These are phyloP conservation scores for Xylariaceae sp. DNA, from an alignment of 2,329 filamentous ascomycete species.

Conservation along the genomic window DNA sequence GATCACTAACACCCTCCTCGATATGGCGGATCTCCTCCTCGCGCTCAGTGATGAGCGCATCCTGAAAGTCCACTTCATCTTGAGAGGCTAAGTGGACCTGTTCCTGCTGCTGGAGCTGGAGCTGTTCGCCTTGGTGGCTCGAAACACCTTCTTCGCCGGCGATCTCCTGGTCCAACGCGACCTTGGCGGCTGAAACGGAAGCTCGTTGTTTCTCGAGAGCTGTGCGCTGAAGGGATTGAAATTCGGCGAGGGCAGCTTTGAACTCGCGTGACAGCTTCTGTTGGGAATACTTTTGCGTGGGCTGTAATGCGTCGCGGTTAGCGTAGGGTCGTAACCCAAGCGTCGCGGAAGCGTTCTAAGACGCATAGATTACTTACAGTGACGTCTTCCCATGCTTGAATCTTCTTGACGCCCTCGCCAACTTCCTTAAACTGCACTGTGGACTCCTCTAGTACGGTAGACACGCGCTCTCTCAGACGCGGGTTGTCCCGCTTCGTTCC, in stretches of 20 bases:
- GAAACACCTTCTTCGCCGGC: constrained; percentile 35
- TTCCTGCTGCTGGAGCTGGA: constrained; percentile 62
- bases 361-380: constrained; percentile 65
- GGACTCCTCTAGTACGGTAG: constrained; percentile 85
- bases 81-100: constrained; percentile 84
- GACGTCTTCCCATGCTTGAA: constrained; percentile 85
- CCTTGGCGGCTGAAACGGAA: constrained; percentile 80
- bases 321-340: not conserved
- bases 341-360: too few species aligned
- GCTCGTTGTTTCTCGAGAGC: constrained; percentile 93
- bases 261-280: constrained; percentile 95
- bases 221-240: constrained; percentile 87
- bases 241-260: constrained; percentile 84
- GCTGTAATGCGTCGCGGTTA: constrained; percentile 55
- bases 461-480: constrained; percentile 86
- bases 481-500: constrained; percentile 92
- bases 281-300: constrained; percentile 94
- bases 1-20: constrained; percentile 91
- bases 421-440: constrained; percentile 87
- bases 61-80: constrained; percentile 97
- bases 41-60: constrained; percentile 91
- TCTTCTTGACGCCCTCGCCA: constrained; percentile 90
- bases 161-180: constrained; percentile 70
- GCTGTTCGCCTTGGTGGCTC: constrained; percentile 45
- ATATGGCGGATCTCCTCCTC: constrained; percentile 98